Base-by-base conservation (phyloP, 208 protist genomes). In the Leishmania arabica region DNA sequence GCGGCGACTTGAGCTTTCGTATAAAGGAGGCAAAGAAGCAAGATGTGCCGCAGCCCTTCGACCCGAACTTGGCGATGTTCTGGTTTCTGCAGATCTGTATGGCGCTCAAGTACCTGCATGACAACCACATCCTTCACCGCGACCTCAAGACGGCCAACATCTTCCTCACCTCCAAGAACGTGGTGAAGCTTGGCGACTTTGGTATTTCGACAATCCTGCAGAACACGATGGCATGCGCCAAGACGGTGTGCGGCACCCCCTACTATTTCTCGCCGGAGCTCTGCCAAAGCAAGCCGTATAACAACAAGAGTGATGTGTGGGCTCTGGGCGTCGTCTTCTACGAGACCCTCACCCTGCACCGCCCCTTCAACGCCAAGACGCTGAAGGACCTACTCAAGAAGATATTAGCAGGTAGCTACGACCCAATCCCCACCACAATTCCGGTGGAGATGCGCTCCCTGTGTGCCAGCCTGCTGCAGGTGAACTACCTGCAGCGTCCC, bases 231-330 rank as follows among this genome's bases (percentile, higher is more conserved):
- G 92, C 91, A 62, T 96, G 95, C 74, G 95, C 95, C 68, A 93
- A 96, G 88, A 99, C 98, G 19, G 91, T 99, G 53, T 97, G 98
- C 76, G 98, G 98, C 37, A 99, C 97, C n/a, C 97, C 97, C 51
- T 99, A 99, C 88, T 99, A 99, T 88, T 97, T 99, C 86, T 98
- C 93, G 15, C 98, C 97, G 24, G 97, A 99, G 91, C 87, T 99
- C 72, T 99, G 96, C 91, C 90, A 98, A 85, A 98, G 93, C 90
- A 93, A 95, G 88, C 93, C 95, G 58, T 99, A 99, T 90, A 98
- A 98, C 86, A 95, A 95, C 86, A 98, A 98, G 87, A 95, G 92
- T 75, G 97, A 99, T 83, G 92, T 98, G 54, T 98, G 97, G 97
- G 92, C 96, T 9, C 89, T 98, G 78, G 95, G 95, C 70, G 92